phyloP scores from a whole-genome alignment of 2,329 filamentous ascomycete species.

The Cercospora nicotianae region DNA sequence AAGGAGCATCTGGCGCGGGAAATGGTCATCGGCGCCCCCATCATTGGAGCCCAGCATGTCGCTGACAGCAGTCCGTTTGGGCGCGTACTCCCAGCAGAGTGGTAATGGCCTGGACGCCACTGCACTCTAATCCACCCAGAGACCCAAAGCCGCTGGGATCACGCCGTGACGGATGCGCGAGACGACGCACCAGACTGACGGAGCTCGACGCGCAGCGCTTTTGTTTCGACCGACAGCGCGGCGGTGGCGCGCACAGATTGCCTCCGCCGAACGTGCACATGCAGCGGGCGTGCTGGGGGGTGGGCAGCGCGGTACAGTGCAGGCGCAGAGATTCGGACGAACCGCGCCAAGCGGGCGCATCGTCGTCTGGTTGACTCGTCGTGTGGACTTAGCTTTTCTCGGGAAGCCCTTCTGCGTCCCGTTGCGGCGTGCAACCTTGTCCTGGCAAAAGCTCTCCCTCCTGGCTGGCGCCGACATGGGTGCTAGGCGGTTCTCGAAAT shows the following conservation, averaged over 20 bases:
- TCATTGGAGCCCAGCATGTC: not conserved
- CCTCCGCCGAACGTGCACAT: not conserved
- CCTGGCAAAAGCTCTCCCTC: constrained; percentile 7
- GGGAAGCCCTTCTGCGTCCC: not conserved
- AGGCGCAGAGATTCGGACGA: not conserved
- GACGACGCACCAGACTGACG: not conserved
- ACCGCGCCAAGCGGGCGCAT: not conserved
- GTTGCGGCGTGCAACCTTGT: constrained; percentile 11
- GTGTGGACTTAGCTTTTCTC: constrained; percentile 2
- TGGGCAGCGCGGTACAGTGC: not conserved
- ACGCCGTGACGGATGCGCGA: not conserved
- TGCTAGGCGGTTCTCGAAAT: constrained; percentile 4
- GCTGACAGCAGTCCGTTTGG: not conserved
- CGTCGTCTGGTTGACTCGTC: not conserved
- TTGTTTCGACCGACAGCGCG: not conserved
- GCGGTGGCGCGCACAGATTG: not conserved
- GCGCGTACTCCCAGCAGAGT: not conserved
- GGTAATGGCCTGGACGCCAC: not conserved
- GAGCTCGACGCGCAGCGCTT: not conserved
- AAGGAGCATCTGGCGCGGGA: not conserved
- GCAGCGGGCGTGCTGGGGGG: not conserved
- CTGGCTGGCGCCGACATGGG: constrained; percentile 8
- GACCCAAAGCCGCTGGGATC: not conserved
- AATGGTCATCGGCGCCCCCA: not conserved
- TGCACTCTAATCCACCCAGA: not conserved